These are phyloP conservation scores for Dioscorea alata DNA, from an alignment of 106 monocot species.

Conservation along the genomic window DNA sequence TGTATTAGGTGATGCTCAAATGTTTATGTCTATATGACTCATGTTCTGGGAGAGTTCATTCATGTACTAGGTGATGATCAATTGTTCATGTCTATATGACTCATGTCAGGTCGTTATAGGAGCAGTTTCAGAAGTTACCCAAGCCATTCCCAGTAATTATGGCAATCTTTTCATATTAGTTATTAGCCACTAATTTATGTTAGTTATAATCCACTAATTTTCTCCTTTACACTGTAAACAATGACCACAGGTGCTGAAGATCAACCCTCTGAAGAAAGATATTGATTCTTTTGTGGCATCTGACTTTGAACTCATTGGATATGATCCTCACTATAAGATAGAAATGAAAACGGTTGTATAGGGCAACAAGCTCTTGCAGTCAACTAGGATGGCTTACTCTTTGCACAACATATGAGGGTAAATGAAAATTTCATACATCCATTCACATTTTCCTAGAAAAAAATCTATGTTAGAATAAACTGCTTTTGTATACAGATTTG, in stretches of 20 bases:
- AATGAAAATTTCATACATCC: too few species aligned
- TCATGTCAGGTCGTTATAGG: slow-evolving; percentile 22
- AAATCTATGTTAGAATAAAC: too few species aligned
- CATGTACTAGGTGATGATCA: too few species aligned
- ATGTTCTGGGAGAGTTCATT: too few species aligned
- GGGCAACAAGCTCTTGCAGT: background rate
- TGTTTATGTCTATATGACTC: too few species aligned
- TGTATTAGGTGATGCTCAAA: slow-evolving; percentile 33
- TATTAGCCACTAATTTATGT: background rate
- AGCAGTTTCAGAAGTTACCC: slow-evolving; percentile 24
- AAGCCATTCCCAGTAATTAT: slow-evolving; percentile 25
- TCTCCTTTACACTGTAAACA: background rate
- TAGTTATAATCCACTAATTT: background rate
- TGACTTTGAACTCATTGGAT: slow-evolving; percentile 73
- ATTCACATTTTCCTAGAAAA: too few species aligned
- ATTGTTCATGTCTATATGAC: slow-evolving; percentile 36
- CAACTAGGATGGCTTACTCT: too few species aligned
- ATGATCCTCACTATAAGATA: slow-evolving; percentile 77
- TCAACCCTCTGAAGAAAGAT: slow-evolving; percentile 61
- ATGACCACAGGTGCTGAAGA: slow-evolving; percentile 52
- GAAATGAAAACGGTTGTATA: slow-evolving; percentile 93
- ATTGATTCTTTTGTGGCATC: slow-evolving; percentile 67
- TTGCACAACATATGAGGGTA: too few species aligned
- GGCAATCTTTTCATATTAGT: background rate
- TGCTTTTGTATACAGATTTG: too few species aligned